Base-by-base conservation (phyloP, 352 stramenopile species). In the Phytophthora crassamura region DNA sequence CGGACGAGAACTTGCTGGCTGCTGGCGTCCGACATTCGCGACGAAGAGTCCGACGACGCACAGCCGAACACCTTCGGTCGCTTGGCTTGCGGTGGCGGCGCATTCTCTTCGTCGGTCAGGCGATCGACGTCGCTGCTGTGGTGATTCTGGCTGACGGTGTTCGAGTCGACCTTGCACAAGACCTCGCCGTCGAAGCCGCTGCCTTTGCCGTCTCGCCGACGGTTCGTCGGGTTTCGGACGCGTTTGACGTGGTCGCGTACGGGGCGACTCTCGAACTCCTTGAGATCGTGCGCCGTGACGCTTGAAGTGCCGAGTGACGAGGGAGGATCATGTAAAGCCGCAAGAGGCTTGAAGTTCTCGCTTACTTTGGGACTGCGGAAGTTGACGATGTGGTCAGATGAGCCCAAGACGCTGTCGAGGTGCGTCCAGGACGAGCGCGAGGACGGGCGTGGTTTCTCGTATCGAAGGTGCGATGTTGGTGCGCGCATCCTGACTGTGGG, bases 341-440 rank as follows among this genome's bases (percentile, higher is more conserved):
- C 59, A 7, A 92, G 59, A 12, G 85, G 78, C 16, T 72, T 76
- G 43, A 92, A 92, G 34, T 89, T 89, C 40, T 94, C 85, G 61
- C 83, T 92, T 25, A 94, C 82, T 59, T 94, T 94, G 3, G 85
- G 83, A 43, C 85, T 93, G 32, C 77, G 69, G 43, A 93, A 93
- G 51, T 92, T 87, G 5, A 92, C 69, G 48, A 94, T 92, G 49
- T 94, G 85, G 6, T 80, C 51, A 1, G 83, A 90, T 2, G 75
- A 75, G 0, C 85, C 83, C 18, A 94, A 74, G 4, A 92, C 73
- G 15, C 82, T 82, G 46, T 91, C 82, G 8, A 92, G 67, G 46
- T 90, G 84, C 8, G 64, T 77, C 82, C 82, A 93, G 7, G 78
- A 83, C 5, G 77, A 81, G 25, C 57, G 58, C 7, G 67, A 80